Base-by-base conservation (phyloP, 2,329 filamentous ascomycete genomes). In the Ceratocystis cubensis region DNA sequence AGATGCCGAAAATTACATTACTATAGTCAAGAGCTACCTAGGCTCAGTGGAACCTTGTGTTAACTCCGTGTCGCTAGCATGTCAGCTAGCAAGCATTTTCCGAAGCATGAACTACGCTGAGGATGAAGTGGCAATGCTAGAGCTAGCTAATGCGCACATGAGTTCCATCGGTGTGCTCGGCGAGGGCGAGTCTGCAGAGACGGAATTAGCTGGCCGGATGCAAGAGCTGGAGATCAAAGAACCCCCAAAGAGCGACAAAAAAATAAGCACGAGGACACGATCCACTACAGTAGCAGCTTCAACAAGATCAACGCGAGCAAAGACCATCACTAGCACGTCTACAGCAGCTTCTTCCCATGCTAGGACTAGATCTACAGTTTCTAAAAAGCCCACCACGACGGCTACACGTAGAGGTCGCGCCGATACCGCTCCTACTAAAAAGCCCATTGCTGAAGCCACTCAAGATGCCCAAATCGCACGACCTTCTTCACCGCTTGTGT, bases 31-130 rank as follows among this genome's bases (percentile, higher is more conserved):
- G n/a, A 45, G 61, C 30, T 68, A 66, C 20, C 64, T 68, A 6
- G 33, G 28, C 25, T 15, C 41, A 20, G 28, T 56, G 1, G 53
- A 64, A 22, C 67, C 67, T 6, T 64, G 64, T 64, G 64, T 68
- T 15, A 69, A 69, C 41, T 69, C 69, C 3, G 69, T 69, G 7
- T 62, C 65, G 7, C 75, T 86, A 37, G 78, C 82, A 0, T 84
- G 82, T 65, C 78, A 82, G 70, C 75, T 86, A 5, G 81, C 82
- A 41, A 80, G 80, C 61, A 77, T 87, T 17, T 84, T 80, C 70
- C 78, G 79, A n/a, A 76, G 79, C 48, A 75, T 78, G 56, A 77
- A 77, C 22, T 77, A 83, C 22, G 72, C 75, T 5, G 76, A 78
- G 15, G 75, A 75, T 30, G 80, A 79, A 50, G 67, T 71, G 7